Evolutionary conservation across 176 grass and related monocot genomes (phyloP), one percentile per base, ranked within the genome.

Genomic region (barley (Hordeum vulgare)): DNA sequence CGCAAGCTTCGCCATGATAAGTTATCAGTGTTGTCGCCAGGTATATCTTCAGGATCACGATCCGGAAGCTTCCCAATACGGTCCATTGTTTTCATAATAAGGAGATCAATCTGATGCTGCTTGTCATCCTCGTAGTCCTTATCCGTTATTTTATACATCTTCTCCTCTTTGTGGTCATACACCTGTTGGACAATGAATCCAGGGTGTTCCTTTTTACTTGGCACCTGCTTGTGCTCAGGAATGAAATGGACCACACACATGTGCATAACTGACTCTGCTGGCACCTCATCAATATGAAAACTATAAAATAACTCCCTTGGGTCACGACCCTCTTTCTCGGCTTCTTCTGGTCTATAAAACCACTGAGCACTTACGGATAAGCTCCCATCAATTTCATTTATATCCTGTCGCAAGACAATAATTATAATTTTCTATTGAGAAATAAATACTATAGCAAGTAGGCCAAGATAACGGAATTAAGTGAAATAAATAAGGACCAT

Each of bases 271-370:
- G 93, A 96, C 80, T 99, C 96, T 78, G 96, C 91, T 45, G 87
- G 87, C 41, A 99, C 96, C 35, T 90, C 83, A 75, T 96, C 96
- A 18, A 84, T 79, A 85, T 99, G 93, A 77, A 89, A 99, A 80
- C 96, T 99, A 77, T 96, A 99, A 74, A 99, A 96, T 23, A 99
- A 86, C 82, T 99, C 93, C 37, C 91, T 84, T 27, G 93, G 95
- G 81, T 99, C 96, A 54, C 89, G 93, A 79, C 81, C 89, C 77
- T 88, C 95, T 86, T 86, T 91, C 36, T 92, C 89, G 70, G 96
- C 96, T 66, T 99, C 96, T 86, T 96, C 96, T 40, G 96, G 96
- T 75, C 93, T 88, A 68, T 99, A 99, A 93, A 99, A 99, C 96
- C 96, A 99, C 37, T 99, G 96, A 34, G 93, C 93, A 78, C 81